phyloP scores from a whole-genome alignment of 2,329 filamentous ascomycete genomes.

The Mycosphaerella arachidis region DNA sequence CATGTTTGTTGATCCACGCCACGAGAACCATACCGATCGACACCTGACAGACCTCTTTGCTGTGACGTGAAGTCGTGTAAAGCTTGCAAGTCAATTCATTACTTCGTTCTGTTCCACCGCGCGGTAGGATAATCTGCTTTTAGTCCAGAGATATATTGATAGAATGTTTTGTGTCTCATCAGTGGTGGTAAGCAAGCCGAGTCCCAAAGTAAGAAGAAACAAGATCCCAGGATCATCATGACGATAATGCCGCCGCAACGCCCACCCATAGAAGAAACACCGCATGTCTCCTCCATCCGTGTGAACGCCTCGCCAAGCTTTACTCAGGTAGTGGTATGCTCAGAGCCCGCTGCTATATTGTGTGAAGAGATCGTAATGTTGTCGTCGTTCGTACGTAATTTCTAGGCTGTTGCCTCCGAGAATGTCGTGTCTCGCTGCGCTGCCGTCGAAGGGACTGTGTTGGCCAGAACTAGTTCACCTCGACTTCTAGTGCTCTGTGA shows the following conservation, averaged over 20 bases:
- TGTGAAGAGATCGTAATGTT: background rate
- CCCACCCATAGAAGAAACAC: background rate
- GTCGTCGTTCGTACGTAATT: background rate
- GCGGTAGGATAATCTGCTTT: background rate
- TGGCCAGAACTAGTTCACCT: background rate
- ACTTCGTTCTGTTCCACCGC: background rate
- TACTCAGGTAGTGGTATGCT: background rate
- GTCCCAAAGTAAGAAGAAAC: background rate
- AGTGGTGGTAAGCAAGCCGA: background rate
- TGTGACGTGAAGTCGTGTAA: too few relatives aligned
- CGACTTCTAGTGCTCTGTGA: slow-evolving; percentile 6
- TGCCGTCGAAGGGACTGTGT: slow-evolving; percentile 1
- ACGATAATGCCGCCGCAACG: background rate
- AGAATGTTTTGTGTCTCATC: background rate
- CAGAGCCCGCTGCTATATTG: slow-evolving; percentile 3
- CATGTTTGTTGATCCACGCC: background rate
- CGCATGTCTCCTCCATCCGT: background rate
- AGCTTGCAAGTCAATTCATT: background rate
- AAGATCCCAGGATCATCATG: background rate
- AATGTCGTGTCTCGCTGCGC: background rate
- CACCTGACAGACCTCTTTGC: too few relatives aligned
- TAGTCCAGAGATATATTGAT: background rate
- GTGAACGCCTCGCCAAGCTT: background rate
- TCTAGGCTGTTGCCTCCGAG: background rate
- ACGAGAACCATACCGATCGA: background rate